These are phyloP conservation scores for Exophiala oligosperma DNA, from an alignment of 2,329 filamentous ascomycete species.

Conservation along the genomic window DNA sequence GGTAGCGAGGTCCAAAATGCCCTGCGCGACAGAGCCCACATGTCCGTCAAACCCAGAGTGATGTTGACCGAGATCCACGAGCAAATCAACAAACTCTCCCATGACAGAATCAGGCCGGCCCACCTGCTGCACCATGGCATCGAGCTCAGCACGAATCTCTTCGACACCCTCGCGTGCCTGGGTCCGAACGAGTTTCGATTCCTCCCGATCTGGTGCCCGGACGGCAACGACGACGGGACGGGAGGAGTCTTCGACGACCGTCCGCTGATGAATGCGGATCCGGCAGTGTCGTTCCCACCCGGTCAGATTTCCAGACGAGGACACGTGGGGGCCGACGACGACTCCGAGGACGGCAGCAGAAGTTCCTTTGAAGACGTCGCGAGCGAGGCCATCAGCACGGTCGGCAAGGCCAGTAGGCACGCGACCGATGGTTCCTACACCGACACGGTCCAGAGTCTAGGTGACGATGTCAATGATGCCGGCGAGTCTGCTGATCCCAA, in stretches of 20 bases:
- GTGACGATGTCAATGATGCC: conserved; percentile 1
- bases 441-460: conserved; percentile 29
- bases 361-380: conserved; percentile 29
- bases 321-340: conserved; percentile 20
- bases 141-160: conserved; percentile 22
- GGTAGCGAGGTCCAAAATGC: too few species aligned
- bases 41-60: background rate
- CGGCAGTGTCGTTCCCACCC: background rate
- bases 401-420: conserved; percentile 37
- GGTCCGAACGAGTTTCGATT: conserved; percentile 60
- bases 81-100: conserved; percentile 9
- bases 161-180: conserved; percentile 53
- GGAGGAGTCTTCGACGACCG: conserved; percentile 50
- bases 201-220: conserved; percentile 66
- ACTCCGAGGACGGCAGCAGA: conserved; percentile 24
- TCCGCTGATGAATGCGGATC: conserved; percentile 5
- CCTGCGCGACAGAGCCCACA: background rate
- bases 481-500: background rate
- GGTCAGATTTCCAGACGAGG: conserved; percentile 39
- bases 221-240: conserved; percentile 53
- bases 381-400: conserved; percentile 35
- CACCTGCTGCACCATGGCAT: conserved; percentile 20
- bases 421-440: conserved; percentile 35
- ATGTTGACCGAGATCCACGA: conserved; percentile 9
- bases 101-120: conserved; percentile 13